Evolutionary conservation across 2,329 filamentous ascomycete genomes (phyloP), one percentile per base, ranked within the genome.

Genomic region (Phialophora expanda): DNA sequence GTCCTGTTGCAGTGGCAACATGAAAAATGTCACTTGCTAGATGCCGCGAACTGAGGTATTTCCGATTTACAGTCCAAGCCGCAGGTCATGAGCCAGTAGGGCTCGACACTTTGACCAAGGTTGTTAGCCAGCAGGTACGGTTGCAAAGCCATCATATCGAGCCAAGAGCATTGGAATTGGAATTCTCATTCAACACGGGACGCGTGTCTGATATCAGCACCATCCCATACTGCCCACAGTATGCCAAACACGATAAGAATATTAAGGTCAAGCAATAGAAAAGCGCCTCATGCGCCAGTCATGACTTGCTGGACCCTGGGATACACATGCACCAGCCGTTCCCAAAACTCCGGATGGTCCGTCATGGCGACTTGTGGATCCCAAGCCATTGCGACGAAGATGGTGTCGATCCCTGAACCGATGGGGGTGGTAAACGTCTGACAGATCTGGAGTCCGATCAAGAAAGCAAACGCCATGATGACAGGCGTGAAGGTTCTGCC

Each of bases 391-490:
- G 92, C 93, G 0, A 97, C 92, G 73, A 97, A 97, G 67, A 97
- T 91, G 0, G 93, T 96, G 71, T 96, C 91, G 69, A 96, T 87
- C n/a, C 94, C 94, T 73, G 89, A 93, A 69, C 89, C 89, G 64
- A 98, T 83, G 0, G 94, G 94, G 0, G 91, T 94, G 38, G 94
- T 91, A 79, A 97, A 96, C 69, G 96, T 87, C 77, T 96, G 90
- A 76, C 89, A 90, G 66, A 97, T 90, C 77, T 97, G 94, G 70
- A 97, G 80, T 6, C 94, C 94, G 69, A 97, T 93, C 60, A 97
- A 80, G 80, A 97, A 97, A 0, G 92, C 83, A 76, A 94, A 96
- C 0, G 91, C 91, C 75, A 96, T 86, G 20, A 96, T 85, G 8
- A 96, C 88, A 0, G 89, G 84, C 0, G 92, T 95, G 76, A 88